Conservation (phyloP, 495 filamentous ascomycete species). For the Cryomyces antarcticus region DNA sequence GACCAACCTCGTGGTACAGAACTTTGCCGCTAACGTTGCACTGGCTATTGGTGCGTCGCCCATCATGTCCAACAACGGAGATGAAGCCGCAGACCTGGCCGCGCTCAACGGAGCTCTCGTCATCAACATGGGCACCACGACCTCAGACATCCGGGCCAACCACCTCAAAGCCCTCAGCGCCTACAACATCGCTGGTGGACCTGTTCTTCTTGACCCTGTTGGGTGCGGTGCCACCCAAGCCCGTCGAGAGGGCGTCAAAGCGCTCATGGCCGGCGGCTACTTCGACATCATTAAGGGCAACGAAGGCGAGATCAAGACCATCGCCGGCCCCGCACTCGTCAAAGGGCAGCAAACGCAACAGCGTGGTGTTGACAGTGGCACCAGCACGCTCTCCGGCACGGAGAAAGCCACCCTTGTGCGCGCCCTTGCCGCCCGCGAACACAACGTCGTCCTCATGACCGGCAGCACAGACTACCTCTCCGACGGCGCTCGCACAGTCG, state of each 20-base stretch:
- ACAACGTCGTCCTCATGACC: conserved; percentile 71
- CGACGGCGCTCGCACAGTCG: conserved; percentile 45
- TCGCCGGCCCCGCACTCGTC: conserved; percentile 28
- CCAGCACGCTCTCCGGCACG: conserved; percentile 28
- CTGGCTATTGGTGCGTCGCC: conserved; percentile 61
- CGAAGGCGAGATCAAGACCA: conserved; percentile 68
- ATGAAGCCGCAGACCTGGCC: conserved; percentile 63
- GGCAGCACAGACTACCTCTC: conserved; percentile 60
- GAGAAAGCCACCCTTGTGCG: conserved; percentile 41
- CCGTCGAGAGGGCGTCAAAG: conserved; percentile 46
- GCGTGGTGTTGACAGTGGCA: conserved; percentile 69
- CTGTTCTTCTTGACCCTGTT: conserved; percentile 77
- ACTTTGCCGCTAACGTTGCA: conserved; percentile 79
- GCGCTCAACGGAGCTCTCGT: conserved; percentile 48
- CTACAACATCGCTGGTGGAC: conserved; percentile 56
- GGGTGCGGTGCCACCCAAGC: conserved; percentile 68
- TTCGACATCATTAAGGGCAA: conserved; percentile 90
- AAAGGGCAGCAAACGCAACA: conserved; percentile 31
- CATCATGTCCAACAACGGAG: conserved; percentile 79
- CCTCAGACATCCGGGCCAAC: conserved; percentile 44
- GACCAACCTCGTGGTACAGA: conserved; percentile 86
- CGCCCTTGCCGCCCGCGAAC: conserved; percentile 42
- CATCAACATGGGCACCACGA: conserved; percentile 89
- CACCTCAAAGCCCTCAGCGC: conserved; percentile 47
- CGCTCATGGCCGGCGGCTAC: conserved; percentile 52